Conservation (phyloP, 2,329 filamentous ascomycete genomes). For the Didymella segeticola region DNA sequence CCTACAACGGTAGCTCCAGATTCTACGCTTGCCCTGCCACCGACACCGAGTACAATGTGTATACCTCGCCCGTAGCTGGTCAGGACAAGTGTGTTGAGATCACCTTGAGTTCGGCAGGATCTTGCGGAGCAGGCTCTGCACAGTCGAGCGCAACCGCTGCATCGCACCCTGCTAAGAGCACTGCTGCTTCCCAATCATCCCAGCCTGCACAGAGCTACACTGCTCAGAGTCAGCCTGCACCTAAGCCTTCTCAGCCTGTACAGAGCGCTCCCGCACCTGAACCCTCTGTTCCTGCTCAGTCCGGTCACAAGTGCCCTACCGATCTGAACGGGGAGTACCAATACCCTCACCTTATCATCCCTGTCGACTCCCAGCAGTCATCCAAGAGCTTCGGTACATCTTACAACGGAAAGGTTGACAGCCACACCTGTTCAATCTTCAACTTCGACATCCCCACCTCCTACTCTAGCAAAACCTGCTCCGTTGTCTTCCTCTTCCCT, state of each 20-base stretch:
- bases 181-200: background rate
- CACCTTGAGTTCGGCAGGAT: constrained; percentile 46
- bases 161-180: constrained; percentile 6
- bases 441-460: constrained; percentile 70
- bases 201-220: background rate
- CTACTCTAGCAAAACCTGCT: constrained; percentile 65
- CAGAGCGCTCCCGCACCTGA: background rate
- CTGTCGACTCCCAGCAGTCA: constrained; percentile 63
- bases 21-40: constrained; percentile 70
- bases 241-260: constrained; percentile 6
- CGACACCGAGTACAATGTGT: constrained; percentile 64
- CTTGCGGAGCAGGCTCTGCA: constrained; percentile 32
- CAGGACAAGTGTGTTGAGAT: constrained; percentile 60
- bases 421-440: constrained; percentile 65
- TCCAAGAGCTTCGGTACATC: constrained; percentile 60
- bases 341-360: constrained; percentile 69
- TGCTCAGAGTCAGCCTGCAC: constrained; percentile 1
- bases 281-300: constrained; percentile 9
- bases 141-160: constrained; percentile 5
- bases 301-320: constrained; percentile 24
- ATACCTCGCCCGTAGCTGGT: constrained; percentile 51
- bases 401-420: constrained; percentile 57
- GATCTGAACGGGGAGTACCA: constrained; percentile 37
- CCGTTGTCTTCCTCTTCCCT: constrained; percentile 71
- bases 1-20: constrained; percentile 57